Base-by-base conservation (phyloP, 2,329 filamentous ascomycete genomes). In the Zymoseptoria brevis region DNA sequence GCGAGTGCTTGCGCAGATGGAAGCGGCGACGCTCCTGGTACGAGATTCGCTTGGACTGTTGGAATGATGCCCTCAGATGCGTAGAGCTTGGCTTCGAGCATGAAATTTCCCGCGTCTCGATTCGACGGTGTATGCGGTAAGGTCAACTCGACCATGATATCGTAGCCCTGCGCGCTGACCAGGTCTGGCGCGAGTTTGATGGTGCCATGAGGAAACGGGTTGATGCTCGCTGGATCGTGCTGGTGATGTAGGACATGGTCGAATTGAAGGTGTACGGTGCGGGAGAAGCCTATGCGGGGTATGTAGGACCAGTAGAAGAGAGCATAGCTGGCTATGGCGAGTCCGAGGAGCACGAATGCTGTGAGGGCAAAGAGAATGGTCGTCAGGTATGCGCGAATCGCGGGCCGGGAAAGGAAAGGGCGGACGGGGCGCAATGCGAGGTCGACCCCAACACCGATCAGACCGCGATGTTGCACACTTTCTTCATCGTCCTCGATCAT, bases 31-130 rank as follows among this genome's bases (percentile, higher is more conserved):
- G 62, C 55, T 16, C 24, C 56, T 3, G 54, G 8, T 16, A 52
- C 35, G 9, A 52, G 19, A 19, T 58, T 58, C 19, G 55, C 52
- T 35, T n/a, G 51, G 41, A 21, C 41, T 55, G 29, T 56, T 26
- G 41, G 53, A 21, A 56, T 56, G 30, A 53, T 53, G 4, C 57
- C 57, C 4, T 67, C 69, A 7, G 73, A 57, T 7, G 66, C 74
- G 54, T 89, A 80, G 55, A 96, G 82, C 61, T 85, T 82, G 16
- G 96, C 77, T 53, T 89, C 87, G 19, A 97, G 78, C 94, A 99
- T 99, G 79, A 96, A 97, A 76, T 97, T 97, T 26, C 94, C 94
- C 13, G 83, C 82, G 1, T 82, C 82, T 21, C 88, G 75, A 69
- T 99, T 99, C 1, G 80, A 75, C 0, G 84, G 85, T 2, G 90